Conservation (phyloP, 1,284 basidiomycete species). For the Moniliella sp. region DNA sequence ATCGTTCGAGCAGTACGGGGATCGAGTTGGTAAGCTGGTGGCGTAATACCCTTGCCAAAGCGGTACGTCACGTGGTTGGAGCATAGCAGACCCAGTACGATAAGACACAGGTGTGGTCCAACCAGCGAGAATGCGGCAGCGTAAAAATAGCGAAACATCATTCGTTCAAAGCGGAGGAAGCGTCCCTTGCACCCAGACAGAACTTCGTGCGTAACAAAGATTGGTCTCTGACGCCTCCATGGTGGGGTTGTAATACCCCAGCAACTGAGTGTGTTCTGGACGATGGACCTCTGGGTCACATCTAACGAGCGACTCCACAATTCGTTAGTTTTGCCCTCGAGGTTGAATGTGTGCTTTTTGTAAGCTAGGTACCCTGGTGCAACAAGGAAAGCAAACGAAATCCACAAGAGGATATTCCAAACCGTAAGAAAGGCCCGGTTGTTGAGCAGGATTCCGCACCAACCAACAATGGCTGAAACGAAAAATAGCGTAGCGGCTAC, state of each 20-base stretch:
- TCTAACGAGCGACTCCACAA: conserved; percentile 47
- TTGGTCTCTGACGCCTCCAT: no score
- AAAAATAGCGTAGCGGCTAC: conserved; percentile 43
- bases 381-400: conserved; percentile 44
- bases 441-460: conserved; percentile 49
- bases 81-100: conserved; percentile 46
- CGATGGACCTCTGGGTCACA: conserved; percentile 40
- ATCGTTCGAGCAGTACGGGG: no score
- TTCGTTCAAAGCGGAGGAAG: conserved; percentile 45
- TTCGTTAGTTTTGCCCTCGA: conserved; percentile 52
- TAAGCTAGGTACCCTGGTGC: conserved; percentile 51
- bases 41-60: conserved; percentile 57
- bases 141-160: conserved; percentile 43
- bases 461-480: conserved; percentile 46
- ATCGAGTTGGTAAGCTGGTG: conserved; percentile 50
- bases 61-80: conserved; percentile 53
- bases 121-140: conserved; percentile 46
- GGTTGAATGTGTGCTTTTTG: conserved; percentile 46
- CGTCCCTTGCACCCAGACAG: conserved; percentile 50
- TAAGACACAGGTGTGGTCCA: conserved; percentile 46
- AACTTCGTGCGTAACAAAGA: conserved; percentile 42
- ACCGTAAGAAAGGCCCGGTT: conserved; percentile 51
- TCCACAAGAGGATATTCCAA: conserved; percentile 52
- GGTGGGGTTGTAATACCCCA: conserved; percentile 50
- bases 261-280: conserved; percentile 47